Conservation (phyloP, 2,329 filamentous ascomycete species). For the Alternaria ethzedia region DNA sequence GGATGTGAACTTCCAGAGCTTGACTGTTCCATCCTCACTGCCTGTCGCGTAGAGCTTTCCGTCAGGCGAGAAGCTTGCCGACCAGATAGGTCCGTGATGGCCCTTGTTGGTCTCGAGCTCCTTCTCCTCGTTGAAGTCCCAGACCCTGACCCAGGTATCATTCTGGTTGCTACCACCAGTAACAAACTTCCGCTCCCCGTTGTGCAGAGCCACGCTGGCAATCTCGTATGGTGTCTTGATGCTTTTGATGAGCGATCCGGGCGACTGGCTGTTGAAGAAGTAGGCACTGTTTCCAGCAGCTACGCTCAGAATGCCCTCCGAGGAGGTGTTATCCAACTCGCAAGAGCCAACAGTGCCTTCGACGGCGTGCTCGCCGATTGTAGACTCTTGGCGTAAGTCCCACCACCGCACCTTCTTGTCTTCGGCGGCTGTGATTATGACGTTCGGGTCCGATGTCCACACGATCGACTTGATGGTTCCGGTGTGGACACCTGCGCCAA, state of each 20-base stretch:
- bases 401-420: slow-evolving; percentile 96
- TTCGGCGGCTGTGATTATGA: slow-evolving; percentile 86
- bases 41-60: slow-evolving; percentile 95
- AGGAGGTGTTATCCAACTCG: slow-evolving; percentile 71
- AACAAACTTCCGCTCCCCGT: slow-evolving; percentile 80
- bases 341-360: slow-evolving; percentile 90
- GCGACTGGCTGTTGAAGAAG: slow-evolving; percentile 81
- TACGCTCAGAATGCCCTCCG: slow-evolving; percentile 80
- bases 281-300: slow-evolving; percentile 94
- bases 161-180: slow-evolving; percentile 78
- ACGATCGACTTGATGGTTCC: slow-evolving; percentile 95
- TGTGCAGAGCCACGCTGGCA: slow-evolving; percentile 87
- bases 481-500: slow-evolving; percentile 81
- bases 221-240: slow-evolving; percentile 83
- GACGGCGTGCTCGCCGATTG: slow-evolving; percentile 77
- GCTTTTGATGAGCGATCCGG: slow-evolving; percentile 76
- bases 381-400: slow-evolving; percentile 77
- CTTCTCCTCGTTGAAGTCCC: slow-evolving; percentile 81
- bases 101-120: slow-evolving; percentile 95
- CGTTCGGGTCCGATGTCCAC: slow-evolving; percentile 87
- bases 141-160: slow-evolving; percentile 96
- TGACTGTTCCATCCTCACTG: slow-evolving; percentile 97
- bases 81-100: slow-evolving; percentile 98
- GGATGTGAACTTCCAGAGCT: slow-evolving; percentile 76
- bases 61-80: slow-evolving; percentile 90